Conservation (phyloP, 352 stramenopile genomes). For the Phytopythium chamaehyphon region DNA sequence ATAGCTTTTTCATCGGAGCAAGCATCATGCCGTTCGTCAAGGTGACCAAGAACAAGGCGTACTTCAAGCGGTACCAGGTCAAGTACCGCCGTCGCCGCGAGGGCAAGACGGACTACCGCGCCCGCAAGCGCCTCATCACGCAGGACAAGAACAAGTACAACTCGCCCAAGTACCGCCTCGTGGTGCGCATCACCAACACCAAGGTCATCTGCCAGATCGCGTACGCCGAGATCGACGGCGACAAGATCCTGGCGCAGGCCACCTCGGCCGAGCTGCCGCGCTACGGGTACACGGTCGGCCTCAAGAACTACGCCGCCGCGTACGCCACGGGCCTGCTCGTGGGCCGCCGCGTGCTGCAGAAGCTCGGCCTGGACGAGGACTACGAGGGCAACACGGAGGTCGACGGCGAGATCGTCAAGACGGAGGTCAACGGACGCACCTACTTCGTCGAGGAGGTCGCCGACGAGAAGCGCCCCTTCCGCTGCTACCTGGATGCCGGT, state of each 20-base stretch:
- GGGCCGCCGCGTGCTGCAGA: slow-evolving; percentile 95
- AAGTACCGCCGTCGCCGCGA: slow-evolving; percentile 98
- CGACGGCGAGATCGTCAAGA: slow-evolving; percentile 95
- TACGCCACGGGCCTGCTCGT: slow-evolving; percentile 97
- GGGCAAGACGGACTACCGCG: slow-evolving; percentile 99
- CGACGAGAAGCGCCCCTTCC: slow-evolving; percentile 97
- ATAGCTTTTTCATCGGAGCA: slow-evolving; percentile 37
- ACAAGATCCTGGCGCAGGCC: slow-evolving; percentile 94
- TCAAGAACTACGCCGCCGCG: slow-evolving; percentile 99
- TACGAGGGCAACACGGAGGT: slow-evolving; percentile 97
- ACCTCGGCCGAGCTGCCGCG: slow-evolving; percentile 95
- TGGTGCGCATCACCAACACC: slow-evolving; percentile 95
- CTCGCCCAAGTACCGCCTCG: slow-evolving; percentile 97
- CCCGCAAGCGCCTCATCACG: slow-evolving; percentile 97
- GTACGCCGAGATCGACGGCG: slow-evolving; percentile 97
- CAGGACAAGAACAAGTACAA: slow-evolving; percentile 99
- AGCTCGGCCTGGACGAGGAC: slow-evolving; percentile 97
- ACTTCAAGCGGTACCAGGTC: slow-evolving; percentile 99
- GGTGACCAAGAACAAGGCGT: slow-evolving; percentile 98
- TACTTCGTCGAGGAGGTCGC: slow-evolving; percentile 99
- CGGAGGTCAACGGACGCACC: slow-evolving; percentile 93
- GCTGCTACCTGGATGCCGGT: slow-evolving; percentile 97
- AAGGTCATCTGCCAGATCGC: slow-evolving; percentile 98
- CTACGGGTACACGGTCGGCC: slow-evolving; percentile 95
- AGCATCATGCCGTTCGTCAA: slow-evolving; percentile 95